Base-by-base conservation (phyloP, 2,329 filamentous ascomycete genomes). In the Chaetoscypha palmicola region DNA sequence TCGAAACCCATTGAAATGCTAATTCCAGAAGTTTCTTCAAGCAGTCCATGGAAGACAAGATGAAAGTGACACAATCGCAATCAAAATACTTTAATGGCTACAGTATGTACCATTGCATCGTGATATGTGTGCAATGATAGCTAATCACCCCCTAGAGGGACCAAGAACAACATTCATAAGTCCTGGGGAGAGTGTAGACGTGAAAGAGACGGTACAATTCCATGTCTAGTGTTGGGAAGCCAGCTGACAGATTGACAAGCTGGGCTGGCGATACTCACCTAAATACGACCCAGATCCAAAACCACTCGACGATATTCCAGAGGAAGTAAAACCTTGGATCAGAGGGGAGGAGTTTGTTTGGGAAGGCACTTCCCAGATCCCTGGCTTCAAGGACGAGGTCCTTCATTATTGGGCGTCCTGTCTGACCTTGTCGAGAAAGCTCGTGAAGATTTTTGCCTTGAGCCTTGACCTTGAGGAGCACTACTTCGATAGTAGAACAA, bases 381-480 rank as follows among this genome's bases (percentile, higher is more conserved):
- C 70, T 9, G 55, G 58, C 4, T 76, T 79, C 60, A 71, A 72
- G 49, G 50, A 66, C 0, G 66, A 68, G 12, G 60, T 68, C 2
- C 52, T 74, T 7, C 51, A 52, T 1, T 76, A 78, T 53, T 77
- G 71, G 65, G 56, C 62, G 16, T 59, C 64, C 5, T 72, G 71
- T 28, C 62, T 81, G 9, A 62, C 51, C 0, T 63, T 81, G 1
- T 70, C 75, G 1, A 66, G 77, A 17, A 67, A 64, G 26, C 57
- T 81, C 23, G 68, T 75, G 2, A 63, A 65, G 3, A 61, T 69
- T 5, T 77, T 81, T 52, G 76, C 77, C 0, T 63, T 81, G 2
- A 70, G 70, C 3, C 64, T 81, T 2, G 67, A 68, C 9, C 62
- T 80, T 3, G 65, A 69, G 0, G 76, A 81, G 52, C 55, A 68